phyloP scores from a whole-genome alignment of 495 filamentous ascomycete genomes.

The Bombardia bombarda region DNA sequence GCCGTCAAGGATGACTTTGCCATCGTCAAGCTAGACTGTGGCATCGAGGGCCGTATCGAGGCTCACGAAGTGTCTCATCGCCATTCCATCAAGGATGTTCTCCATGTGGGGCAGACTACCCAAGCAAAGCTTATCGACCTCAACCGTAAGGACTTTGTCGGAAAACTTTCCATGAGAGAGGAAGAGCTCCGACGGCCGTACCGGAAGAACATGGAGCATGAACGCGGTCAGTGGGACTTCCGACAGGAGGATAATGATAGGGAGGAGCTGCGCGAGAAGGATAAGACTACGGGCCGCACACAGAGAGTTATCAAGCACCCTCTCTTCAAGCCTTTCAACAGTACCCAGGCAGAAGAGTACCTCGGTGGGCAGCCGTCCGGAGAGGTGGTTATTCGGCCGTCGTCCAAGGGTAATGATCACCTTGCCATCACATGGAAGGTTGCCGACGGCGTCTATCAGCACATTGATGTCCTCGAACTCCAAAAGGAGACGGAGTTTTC shows the following conservation, averaged over 20 bases:
- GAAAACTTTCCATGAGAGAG: constrained; percentile 76
- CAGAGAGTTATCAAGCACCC: constrained; percentile 96
- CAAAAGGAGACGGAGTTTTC: constrained; percentile 96
- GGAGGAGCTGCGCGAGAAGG: constrained; percentile 71
- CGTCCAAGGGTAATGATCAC: constrained; percentile 88
- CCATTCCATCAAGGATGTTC: constrained; percentile 47
- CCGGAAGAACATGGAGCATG: constrained; percentile 56
- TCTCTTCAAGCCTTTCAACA: constrained; percentile 86
- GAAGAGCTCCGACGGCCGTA: constrained; percentile 65
- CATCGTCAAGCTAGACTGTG: constrained; percentile 87
- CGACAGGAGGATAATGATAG: constrained; percentile 68
- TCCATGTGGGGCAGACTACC: constrained; percentile 68
- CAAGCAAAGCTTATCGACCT: constrained; percentile 81
- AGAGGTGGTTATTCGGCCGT: constrained; percentile 91
- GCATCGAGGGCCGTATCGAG: constrained; percentile 80
- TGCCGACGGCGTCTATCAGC: constrained; percentile 87
- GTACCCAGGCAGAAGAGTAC: constrained; percentile 88
- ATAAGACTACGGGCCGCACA: constrained; percentile 69
- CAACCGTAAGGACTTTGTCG: constrained; percentile 72
- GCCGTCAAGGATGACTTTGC: constrained; percentile 85
- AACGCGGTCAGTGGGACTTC: constrained; percentile 78
- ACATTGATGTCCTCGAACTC: constrained; percentile 93
- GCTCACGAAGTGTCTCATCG: constrained; percentile 63
- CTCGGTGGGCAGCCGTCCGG: constrained; percentile 75
- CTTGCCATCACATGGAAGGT: constrained; percentile 98